Evolutionary conservation across 441 rosid genomes (phyloP).

Genomic region (California macrophylla): DNA sequence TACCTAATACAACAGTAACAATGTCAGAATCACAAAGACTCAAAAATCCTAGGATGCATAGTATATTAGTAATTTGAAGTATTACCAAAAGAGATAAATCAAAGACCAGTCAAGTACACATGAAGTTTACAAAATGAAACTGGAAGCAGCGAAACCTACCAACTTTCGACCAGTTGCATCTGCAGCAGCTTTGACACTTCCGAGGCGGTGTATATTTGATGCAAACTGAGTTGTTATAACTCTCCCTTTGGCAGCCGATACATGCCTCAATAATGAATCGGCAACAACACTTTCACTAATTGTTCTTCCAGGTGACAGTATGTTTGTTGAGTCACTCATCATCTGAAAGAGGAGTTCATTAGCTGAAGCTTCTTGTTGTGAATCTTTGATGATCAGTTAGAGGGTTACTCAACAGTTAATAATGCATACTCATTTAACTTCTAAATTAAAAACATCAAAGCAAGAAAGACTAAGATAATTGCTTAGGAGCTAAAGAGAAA

Average conservation of each 20-base stretch:
- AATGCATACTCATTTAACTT: neutral
- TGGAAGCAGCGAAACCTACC: slow-evolving; percentile 31
- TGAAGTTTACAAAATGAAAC: neutral
- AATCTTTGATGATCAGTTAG: neutral
- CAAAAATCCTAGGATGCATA: neutral
- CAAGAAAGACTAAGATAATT: neutral
- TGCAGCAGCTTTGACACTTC: slow-evolving; percentile 97
- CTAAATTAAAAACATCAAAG: neutral
- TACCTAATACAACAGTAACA: slow-evolving; percentile 37
- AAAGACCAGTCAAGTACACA: neutral
- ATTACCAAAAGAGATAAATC: neutral
- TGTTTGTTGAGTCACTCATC: slow-evolving; percentile 98
- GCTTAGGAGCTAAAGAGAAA: neutral
- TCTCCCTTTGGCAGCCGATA: slow-evolving; percentile 80
- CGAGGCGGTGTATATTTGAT: slow-evolving; percentile 87
- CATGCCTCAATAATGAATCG: slow-evolving; percentile 59
- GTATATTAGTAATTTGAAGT: neutral
- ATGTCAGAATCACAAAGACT: slow-evolving; percentile 6
- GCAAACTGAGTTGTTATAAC: slow-evolving; percentile 94
- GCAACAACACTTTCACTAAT: slow-evolving; percentile 72
- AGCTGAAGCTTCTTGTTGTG: slow-evolving; percentile 5
- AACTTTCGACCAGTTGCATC: slow-evolving; percentile 81
- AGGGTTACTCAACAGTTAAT: neutral
- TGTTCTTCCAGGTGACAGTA: slow-evolving; percentile 90
- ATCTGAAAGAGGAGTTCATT: slow-evolving; percentile 40